These are phyloP conservation scores for Lactarius tabidus DNA, from an alignment of 768 basidiomycete genomes.

Conservation along the genomic window DNA sequence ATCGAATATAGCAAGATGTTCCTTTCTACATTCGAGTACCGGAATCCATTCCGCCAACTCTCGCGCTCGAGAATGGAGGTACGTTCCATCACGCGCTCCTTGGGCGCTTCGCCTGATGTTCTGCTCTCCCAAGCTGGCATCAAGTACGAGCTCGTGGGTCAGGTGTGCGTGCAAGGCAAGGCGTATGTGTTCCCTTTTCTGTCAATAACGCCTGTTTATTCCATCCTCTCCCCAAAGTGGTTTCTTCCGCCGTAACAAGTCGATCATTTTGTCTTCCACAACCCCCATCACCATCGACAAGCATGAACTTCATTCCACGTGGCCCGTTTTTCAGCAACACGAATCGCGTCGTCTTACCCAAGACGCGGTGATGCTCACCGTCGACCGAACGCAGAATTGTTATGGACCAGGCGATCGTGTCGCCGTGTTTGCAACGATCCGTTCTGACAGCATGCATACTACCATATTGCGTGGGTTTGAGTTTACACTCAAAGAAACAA, in stretches of 20 bases:
- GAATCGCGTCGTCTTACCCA: constrained; percentile 63
- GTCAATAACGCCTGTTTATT: not conserved
- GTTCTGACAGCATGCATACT: constrained; percentile 63
- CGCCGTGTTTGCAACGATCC: constrained; percentile 63
- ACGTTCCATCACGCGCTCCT: constrained; percentile 23
- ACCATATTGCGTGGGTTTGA: constrained; percentile 81
- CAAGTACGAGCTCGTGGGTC: constrained; percentile 86
- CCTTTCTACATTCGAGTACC: constrained; percentile 90
- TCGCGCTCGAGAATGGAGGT: constrained; percentile 76
- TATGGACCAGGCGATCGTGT: constrained; percentile 86
- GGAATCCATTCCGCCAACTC: constrained; percentile 84
- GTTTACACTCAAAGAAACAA: constrained; percentile 71
- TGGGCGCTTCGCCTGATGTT: not conserved
- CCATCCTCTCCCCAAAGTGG: constrained; percentile 43
- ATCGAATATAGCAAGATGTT: constrained; percentile 64
- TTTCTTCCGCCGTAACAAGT: constrained; percentile 77
- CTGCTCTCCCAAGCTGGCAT: constrained; percentile 58
- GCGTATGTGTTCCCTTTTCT: constrained; percentile 43
- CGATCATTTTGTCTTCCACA: constrained; percentile 59
- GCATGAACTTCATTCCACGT: constrained; percentile 88
- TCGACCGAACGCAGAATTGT: constrained; percentile 73
- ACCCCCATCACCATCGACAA: constrained; percentile 83
- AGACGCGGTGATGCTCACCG: constrained; percentile 69
- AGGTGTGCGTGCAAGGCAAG: constrained; percentile 82
- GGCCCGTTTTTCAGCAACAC: constrained; percentile 84